phyloP scores from a whole-genome alignment of 306 rosid species.

The Prunus dulcis region DNA sequence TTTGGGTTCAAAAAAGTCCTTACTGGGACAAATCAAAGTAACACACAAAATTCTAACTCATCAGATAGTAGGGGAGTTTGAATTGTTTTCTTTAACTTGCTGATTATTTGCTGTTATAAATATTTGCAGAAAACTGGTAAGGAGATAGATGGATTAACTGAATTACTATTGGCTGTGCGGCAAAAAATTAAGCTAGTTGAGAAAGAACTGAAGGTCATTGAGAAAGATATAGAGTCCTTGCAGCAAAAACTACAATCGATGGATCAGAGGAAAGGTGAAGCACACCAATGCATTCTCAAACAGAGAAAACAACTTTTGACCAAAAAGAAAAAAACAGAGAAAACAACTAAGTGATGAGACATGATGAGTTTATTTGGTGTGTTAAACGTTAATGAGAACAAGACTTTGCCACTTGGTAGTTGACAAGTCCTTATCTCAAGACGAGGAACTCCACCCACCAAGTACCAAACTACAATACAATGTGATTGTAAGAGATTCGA shows the following conservation, averaged over 20 bases:
- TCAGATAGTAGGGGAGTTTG: not conserved
- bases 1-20: slow-evolving; percentile 15
- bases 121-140: slow-evolving; percentile 11
- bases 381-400: not conserved
- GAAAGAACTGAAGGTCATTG: slow-evolving; percentile 4
- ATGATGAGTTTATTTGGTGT: no score
- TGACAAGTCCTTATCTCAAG: not conserved
- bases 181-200: not conserved
- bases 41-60: not conserved
- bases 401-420: not conserved
- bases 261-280: not conserved
- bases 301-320: not conserved
- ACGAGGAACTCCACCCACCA: not conserved
- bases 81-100: not conserved
- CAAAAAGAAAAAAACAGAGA: not conserved
- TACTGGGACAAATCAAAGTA: slow-evolving; percentile 22
- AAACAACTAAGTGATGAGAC: not conserved
- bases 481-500: no score
- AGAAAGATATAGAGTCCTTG: not conserved
- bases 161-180: not conserved
- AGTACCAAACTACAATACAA: not conserved
- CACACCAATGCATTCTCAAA: not conserved
- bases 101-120: not conserved
- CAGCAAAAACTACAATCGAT: not conserved
- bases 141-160: slow-evolving; percentile 18